These are phyloP conservation scores for Cyberlindnera veronae DNA, from an alignment of 805 yeast genomes.

Conservation along the genomic window DNA sequence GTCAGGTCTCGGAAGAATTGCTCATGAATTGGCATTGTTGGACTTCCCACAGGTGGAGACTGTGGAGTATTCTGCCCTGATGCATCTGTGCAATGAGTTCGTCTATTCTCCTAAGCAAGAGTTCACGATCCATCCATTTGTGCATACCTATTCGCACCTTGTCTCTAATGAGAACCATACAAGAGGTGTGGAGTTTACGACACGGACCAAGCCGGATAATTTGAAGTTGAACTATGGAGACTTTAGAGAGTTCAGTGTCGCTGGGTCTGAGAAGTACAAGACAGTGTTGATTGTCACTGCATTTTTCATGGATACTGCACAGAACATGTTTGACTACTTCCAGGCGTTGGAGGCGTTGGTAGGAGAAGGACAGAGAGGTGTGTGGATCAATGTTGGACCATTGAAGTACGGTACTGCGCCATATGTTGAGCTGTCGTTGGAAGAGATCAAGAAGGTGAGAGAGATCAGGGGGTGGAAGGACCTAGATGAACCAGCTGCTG, in stretches of 20 bases:
- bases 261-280: slow-evolving; percentile 31
- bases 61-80: slow-evolving; percentile 70
- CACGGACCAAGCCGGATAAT: slow-evolving; percentile 41
- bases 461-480: slow-evolving; percentile 61
- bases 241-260: slow-evolving; percentile 50
- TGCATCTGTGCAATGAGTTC: slow-evolving; percentile 68
- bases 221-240: slow-evolving; percentile 54
- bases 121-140: slow-evolving; percentile 41
- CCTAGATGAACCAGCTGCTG: slow-evolving; percentile 33
- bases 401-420: slow-evolving; percentile 88
- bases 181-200: slow-evolving; percentile 36
- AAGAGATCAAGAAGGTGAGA: slow-evolving; percentile 61
- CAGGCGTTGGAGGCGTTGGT: slow-evolving; percentile 54
- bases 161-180: slow-evolving; percentile 44
- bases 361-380: slow-evolving; percentile 41
- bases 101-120: slow-evolving; percentile 35
- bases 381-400: slow-evolving; percentile 93
- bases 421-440: slow-evolving; percentile 63
- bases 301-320: slow-evolving; percentile 91
- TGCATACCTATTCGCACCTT: slow-evolving; percentile 72
- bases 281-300: slow-evolving; percentile 59
- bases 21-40: slow-evolving; percentile 53
- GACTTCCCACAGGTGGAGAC: slow-evolving; percentile 55
- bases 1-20: slow-evolving; percentile 77
- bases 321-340: slow-evolving; percentile 72